Percentiles rank a stretch among this genome's conserved stretches.
Conservation (phyloP, 768 basidiomycete genomes). For the Lanmaoa pseudosensibilis region DNA sequence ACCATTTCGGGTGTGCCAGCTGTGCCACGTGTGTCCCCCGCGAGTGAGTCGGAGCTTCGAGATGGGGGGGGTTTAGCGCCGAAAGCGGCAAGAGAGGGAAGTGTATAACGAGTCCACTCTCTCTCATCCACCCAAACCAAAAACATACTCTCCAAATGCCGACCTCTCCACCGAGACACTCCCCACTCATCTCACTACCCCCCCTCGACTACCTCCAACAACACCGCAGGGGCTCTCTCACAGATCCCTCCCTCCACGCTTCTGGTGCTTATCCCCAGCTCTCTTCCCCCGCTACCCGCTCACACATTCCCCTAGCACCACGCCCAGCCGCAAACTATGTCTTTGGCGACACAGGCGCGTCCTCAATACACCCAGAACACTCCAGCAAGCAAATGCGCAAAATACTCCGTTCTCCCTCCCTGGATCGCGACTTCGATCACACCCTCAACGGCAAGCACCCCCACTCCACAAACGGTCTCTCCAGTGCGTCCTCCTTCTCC, state of each 20-base stretch:
- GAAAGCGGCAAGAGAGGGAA: conserved; percentile 22
- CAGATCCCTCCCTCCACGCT: conserved; percentile 77
- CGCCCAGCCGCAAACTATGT: conserved; percentile 68
- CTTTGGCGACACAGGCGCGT: conserved; percentile 52
- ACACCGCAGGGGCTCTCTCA: conserved; percentile 81
- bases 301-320: conserved; percentile 40
- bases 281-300: conserved; percentile 7
- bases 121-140: conserved; percentile 2
- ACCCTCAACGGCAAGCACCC: conserved; percentile 18
- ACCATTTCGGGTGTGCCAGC: conserved; percentile 16
- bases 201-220: conserved; percentile 79
- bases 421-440: conserved; percentile 39
- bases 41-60: conserved; percentile 27
- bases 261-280: conserved; percentile 27
- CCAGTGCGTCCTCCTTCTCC: conserved; percentile 24
- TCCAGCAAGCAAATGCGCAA: conserved; percentile 47
- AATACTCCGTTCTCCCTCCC: conserved; percentile 57
- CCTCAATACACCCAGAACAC: conserved; percentile 42
- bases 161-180: conserved; percentile 38
- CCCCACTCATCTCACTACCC: conserved; percentile 61
- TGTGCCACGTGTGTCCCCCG: conserved; percentile 32
- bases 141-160: conserved; percentile 3
- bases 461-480: conserved; percentile 21
- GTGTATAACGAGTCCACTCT: conserved; percentile 35
- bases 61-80: too few relatives aligned